A percentile compares a stretch with the other conserved stretches of the same genome.
These are phyloP conservation scores for Salix suchowensis DNA, from an alignment of 345 rosid genomes.

Conservation along the genomic window DNA sequence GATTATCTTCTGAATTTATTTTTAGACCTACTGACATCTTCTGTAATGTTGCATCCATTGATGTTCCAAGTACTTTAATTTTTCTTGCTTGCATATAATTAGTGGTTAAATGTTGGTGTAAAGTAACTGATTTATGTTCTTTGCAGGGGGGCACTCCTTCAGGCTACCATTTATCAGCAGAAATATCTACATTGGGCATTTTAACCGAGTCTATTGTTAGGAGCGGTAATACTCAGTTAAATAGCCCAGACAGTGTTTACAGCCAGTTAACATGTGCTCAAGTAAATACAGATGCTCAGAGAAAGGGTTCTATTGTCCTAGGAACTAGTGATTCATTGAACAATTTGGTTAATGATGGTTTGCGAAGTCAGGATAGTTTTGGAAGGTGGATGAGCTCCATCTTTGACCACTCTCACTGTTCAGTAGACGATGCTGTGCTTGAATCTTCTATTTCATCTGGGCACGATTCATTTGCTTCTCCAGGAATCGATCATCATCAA, in stretches of 20 bases:
- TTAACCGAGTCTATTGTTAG: constrained; percentile 24
- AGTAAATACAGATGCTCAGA: constrained; percentile 32
- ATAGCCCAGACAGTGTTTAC: constrained; percentile 30
- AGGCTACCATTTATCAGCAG: constrained; percentile 22
- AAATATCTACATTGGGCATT: constrained; percentile 19
- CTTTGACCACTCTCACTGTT: constrained; percentile 45
- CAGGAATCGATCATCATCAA: constrained; percentile 28
- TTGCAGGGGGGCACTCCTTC: constrained; percentile 39
- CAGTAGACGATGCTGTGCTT: constrained; percentile 41
- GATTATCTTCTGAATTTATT: background rate
- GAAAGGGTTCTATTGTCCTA: constrained; percentile 25
- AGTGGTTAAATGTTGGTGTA: background rate
- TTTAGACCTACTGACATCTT: background rate
- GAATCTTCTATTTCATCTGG: constrained; percentile 44
- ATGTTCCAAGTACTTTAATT: background rate
- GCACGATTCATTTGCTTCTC: constrained; percentile 40
- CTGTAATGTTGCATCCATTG: background rate
- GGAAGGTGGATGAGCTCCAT: constrained; percentile 72
- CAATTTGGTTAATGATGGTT: constrained; percentile 43
- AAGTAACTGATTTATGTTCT: constrained; percentile 13
- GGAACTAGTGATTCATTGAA: constrained; percentile 40
- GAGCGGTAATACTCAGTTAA: constrained; percentile 20
- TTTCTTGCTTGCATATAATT: background rate
- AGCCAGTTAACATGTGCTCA: constrained; percentile 26
- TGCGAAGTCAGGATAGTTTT: constrained; percentile 79